A percentile compares a stretch with the other conserved stretches of the same genome.
Evolutionary conservation across 441 rosid species (phyloP).

Genomic region (Mallotus japonicus): DNA sequence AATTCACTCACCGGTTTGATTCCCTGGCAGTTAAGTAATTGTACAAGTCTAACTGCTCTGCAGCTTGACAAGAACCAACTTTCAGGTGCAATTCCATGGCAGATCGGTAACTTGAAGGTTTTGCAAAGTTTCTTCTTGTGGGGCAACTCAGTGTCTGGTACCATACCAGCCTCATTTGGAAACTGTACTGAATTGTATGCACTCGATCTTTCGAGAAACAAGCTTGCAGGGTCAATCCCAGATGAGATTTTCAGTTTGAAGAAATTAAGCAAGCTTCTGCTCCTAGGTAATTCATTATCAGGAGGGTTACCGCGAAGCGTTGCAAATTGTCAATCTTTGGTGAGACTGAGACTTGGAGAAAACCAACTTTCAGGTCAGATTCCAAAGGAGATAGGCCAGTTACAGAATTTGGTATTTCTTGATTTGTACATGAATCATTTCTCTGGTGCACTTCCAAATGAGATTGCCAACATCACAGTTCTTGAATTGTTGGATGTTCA

Average conservation of each 20-base stretch:
- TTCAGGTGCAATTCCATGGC: constrained; percentile 70
- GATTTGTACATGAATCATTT: constrained; percentile 88
- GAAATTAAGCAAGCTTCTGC: constrained; percentile 89
- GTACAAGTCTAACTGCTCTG: constrained; percentile 75
- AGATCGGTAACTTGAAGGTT: constrained; percentile 64
- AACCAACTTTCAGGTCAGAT: constrained; percentile 85
- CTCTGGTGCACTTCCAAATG: constrained; percentile 70
- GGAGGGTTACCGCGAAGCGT: constrained; percentile 62
- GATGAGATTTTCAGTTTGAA: constrained; percentile 73
- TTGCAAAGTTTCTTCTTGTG: constrained; percentile 86
- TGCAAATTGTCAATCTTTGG: constrained; percentile 73
- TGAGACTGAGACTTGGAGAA: constrained; percentile 87
- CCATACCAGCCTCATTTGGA: constrained; percentile 74
- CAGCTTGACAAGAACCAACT: constrained; percentile 89
- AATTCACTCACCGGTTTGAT: constrained; percentile 62
- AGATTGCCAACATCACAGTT: constrained; percentile 72
- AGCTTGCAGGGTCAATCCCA: constrained; percentile 78
- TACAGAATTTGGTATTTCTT: constrained; percentile 88
- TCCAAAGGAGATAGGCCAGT: constrained; percentile 74
- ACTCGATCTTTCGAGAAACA: constrained; percentile 83
- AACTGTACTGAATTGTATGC: constrained; percentile 77
- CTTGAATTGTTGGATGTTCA: constrained; percentile 84
- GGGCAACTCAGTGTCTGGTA: constrained; percentile 84
- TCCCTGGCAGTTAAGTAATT: constrained; percentile 83
- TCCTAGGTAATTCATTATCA: constrained; percentile 77